These are phyloP conservation scores for Tetrapisispora pingtungensis DNA, from an alignment of 805 yeast species.

Conservation along the genomic window DNA sequence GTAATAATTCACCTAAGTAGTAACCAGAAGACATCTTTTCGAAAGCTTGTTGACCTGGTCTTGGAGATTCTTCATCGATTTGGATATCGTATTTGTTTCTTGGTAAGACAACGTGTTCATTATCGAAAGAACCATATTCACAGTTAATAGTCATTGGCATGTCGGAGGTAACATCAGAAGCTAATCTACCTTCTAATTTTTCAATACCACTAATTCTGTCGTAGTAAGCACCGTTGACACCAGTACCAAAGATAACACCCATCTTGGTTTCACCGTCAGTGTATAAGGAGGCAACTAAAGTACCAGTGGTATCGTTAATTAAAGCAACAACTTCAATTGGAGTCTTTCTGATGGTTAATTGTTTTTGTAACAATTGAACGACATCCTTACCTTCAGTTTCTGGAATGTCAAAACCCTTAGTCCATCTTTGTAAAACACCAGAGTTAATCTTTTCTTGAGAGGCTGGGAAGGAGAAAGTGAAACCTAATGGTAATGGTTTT, in stretches of 20 bases:
- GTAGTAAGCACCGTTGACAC: conserved; percentile 94
- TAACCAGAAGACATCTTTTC: conserved; percentile 98
- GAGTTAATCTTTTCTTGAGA: conserved; percentile 72
- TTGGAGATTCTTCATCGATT: conserved; percentile 79
- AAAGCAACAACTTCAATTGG: conserved; percentile 86
- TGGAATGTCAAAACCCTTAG: conserved; percentile 91
- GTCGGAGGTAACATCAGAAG: conserved; percentile 50
- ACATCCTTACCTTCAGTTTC: conserved; percentile 93
- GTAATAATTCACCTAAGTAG: conserved; percentile 85
- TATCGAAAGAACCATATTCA: conserved; percentile 97
- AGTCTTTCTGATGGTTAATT: conserved; percentile 51
- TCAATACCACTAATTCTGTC: conserved; percentile 66
- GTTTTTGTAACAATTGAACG: conserved; percentile 78
- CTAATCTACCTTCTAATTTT: conserved; percentile 64
- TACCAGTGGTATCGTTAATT: conserved; percentile 96
- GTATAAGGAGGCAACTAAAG: conserved; percentile 90
- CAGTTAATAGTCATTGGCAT: conserved; percentile 93
- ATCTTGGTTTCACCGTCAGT: conserved; percentile 79
- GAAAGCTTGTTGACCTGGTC: conserved; percentile 92
- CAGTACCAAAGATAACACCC: conserved; percentile 97
- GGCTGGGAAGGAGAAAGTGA: conserved; percentile 90
- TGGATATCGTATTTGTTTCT: conserved; percentile 78
- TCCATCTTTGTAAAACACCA: conserved; percentile 91
- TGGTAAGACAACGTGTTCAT: conserved; percentile 75
- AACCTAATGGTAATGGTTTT: conserved; percentile 67